Base-by-base conservation (phyloP, 2,329 filamentous ascomycete genomes). In the Dactylonectria macrodidyma region DNA sequence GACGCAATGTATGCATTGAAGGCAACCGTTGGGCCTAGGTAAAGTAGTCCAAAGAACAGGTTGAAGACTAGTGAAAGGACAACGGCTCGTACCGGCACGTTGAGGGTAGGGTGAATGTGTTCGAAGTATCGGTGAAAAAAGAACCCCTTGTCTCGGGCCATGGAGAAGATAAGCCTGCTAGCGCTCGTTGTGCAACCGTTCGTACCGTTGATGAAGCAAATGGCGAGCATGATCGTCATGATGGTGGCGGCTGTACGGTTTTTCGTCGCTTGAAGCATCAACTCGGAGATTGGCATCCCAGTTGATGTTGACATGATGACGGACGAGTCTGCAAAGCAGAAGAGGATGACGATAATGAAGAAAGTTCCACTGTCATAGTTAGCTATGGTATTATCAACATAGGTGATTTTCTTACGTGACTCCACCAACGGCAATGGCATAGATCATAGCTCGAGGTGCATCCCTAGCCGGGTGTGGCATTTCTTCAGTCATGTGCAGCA, bases 171-270 rank as follows among this genome's bases (percentile, higher is more conserved):
- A 10, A 86, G 77, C 34, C 84, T 75, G 44, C 79, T 84, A 1
- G 79, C 82, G 56, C 78, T 83, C 10, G 83, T 85, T 8, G 84
- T 77, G 41, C 81, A 82, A 1, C 82, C 82, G n/a, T 81, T 82
- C 9, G 82, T 84, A 10, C 84, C 84, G 26, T 84, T 83, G 48
- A 85, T 77, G 52, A 86, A 85, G 67, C 84, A 84, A 0, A 85
- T 72, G 0, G 78, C 78, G 1, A 85, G 69, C 72, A 83, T 80
- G n/a, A 85, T 72, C 19, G 79, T 80, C 14, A 86, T 62, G 5
- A 85, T 70, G 12, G 81, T 82, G 0, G 83, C 79, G 0, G 76
- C 83, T 0, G 78, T 80, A 1, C 80, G 78, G 30, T 75, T 84
- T 2, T 78, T 75, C 0, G 83, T 85, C 0, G 79, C 80, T 65